These are phyloP conservation scores for Mycena floridula DNA, from an alignment of 768 basidiomycete species.

Conservation along the genomic window DNA sequence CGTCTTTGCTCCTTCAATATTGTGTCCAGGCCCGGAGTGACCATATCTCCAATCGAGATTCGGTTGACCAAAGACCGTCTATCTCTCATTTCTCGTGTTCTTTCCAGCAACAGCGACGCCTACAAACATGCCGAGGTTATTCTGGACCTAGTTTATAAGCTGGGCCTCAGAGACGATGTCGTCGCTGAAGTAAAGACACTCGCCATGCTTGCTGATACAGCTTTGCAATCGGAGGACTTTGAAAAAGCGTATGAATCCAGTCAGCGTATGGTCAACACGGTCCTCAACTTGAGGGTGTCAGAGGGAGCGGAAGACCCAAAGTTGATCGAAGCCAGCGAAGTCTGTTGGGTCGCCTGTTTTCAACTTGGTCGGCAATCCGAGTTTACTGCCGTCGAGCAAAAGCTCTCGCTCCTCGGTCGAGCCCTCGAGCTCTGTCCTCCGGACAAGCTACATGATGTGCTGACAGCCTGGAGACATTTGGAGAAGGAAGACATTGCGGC, in stretches of 20 bases:
- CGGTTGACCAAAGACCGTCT: slow-evolving; percentile 87
- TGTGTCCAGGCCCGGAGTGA: slow-evolving; percentile 63
- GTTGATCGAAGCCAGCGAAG: slow-evolving; percentile 60
- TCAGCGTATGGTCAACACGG: slow-evolving; percentile 63
- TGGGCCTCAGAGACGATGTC: slow-evolving; percentile 69
- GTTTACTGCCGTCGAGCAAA: slow-evolving; percentile 60
- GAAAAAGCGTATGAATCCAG: slow-evolving; percentile 63
- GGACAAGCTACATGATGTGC: slow-evolving; percentile 72
- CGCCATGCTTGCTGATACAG: slow-evolving; percentile 89
- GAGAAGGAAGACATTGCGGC: slow-evolving; percentile 58
- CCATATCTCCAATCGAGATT: slow-evolving; percentile 89
- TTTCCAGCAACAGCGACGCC: slow-evolving; percentile 79
- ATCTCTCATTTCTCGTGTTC: slow-evolving; percentile 78
- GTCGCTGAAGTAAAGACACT: slow-evolving; percentile 78
- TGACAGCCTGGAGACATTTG: slow-evolving; percentile 68
- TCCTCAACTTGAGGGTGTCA: slow-evolving; percentile 41
- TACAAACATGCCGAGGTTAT: slow-evolving; percentile 92
- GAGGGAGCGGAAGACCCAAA: slow-evolving; percentile 28
- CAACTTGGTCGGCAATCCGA: slow-evolving; percentile 81
- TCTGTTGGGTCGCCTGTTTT: slow-evolving; percentile 88
- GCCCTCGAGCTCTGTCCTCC: slow-evolving; percentile 85
- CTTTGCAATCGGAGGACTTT: slow-evolving; percentile 80
- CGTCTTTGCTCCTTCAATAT: slow-evolving; percentile 91
- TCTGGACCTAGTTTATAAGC: slow-evolving; percentile 82
- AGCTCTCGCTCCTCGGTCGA: slow-evolving; percentile 67